Percentiles rank a stretch among this genome's conserved stretches.
These are phyloP conservation scores for Xylaria sp. DNA, from an alignment of 2,329 filamentous ascomycete genomes.

Conservation along the genomic window DNA sequence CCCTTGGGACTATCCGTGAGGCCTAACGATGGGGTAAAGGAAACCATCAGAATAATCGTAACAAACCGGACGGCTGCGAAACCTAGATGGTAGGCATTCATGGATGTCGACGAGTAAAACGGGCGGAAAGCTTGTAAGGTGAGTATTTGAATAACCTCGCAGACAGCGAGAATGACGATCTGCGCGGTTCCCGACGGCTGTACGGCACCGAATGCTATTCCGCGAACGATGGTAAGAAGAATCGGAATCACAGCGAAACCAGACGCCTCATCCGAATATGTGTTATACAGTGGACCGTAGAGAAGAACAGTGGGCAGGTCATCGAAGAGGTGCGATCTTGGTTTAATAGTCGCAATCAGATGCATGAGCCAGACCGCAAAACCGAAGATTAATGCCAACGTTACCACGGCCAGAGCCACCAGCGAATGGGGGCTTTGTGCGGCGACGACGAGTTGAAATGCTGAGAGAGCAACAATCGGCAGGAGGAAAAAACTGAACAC, in stretches of 20 bases:
- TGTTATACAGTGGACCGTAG: slow-evolving; percentile 95
- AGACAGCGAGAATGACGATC: slow-evolving; percentile 85
- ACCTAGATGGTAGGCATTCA: slow-evolving; percentile 91
- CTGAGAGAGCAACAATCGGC: slow-evolving; percentile 77
- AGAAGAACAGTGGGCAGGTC: slow-evolving; percentile 83
- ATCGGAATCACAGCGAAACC: slow-evolving; percentile 86
- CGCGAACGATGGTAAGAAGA: slow-evolving; percentile 76
- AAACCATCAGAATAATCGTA: slow-evolving; percentile 68
- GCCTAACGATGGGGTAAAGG: slow-evolving; percentile 78
- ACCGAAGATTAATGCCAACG: slow-evolving; percentile 65
- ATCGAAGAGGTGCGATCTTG: slow-evolving; percentile 84
- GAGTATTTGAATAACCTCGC: slow-evolving; percentile 84
- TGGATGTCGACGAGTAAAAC: slow-evolving; percentile 85
- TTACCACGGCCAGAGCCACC: slow-evolving; percentile 68
- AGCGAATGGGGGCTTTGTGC: slow-evolving; percentile 61
- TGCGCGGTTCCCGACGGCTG: slow-evolving; percentile 92
- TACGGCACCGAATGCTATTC: slow-evolving; percentile 85
- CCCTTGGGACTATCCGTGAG: slow-evolving; percentile 76
- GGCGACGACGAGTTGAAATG: slow-evolving; percentile 84
- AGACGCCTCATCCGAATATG: slow-evolving; percentile 88
- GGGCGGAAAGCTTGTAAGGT: slow-evolving; percentile 86
- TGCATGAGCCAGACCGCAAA: slow-evolving; percentile 75
- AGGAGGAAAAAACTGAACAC: slow-evolving; percentile 90
- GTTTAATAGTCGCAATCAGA: slow-evolving; percentile 73
- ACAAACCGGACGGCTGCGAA: slow-evolving; percentile 74